phyloP scores from a whole-genome alignment of 2,329 filamentous ascomycete species.

The Aspergillus arachidicola region DNA sequence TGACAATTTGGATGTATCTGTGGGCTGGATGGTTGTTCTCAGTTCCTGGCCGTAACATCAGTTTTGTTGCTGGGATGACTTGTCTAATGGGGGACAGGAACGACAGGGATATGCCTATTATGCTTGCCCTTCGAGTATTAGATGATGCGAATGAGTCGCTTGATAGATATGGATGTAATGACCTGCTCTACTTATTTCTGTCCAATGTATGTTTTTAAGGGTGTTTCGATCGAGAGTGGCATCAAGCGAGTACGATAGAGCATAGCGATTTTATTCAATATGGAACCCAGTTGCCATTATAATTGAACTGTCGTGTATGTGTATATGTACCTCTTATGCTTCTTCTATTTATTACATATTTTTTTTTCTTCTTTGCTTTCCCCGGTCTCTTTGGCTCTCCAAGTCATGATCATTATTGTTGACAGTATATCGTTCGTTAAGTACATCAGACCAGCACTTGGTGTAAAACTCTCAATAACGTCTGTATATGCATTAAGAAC shows the following conservation, averaged over 20 bases:
- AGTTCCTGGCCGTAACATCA: background rate
- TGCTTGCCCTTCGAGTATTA: background rate
- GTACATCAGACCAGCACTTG: background rate
- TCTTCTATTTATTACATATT: background rate
- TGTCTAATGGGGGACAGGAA: background rate
- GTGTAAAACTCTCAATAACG: slow-evolving; percentile 2
- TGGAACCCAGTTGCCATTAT: slow-evolving; percentile 3
- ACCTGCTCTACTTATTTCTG: background rate
- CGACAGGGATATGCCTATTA: background rate
- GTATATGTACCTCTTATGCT: background rate
- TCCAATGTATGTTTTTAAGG: background rate
- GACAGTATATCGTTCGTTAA: slow-evolving; percentile 9
- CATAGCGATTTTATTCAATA: slow-evolving; percentile 13
- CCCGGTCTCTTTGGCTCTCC: background rate
- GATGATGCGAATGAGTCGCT: slow-evolving; percentile 8
- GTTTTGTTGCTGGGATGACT: background rate
- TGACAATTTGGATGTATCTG: background rate
- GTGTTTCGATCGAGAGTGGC: no score
- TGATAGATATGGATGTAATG: slow-evolving; percentile 14
- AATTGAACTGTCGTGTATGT: background rate
- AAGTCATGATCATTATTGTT: slow-evolving; percentile 13
- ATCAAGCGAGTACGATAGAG: background rate
- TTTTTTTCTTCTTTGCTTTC: background rate
- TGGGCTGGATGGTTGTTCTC: background rate
- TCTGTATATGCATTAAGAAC: slow-evolving; percentile 9